These are phyloP conservation scores for Cryptosporidium viatorum DNA, from an alignment of 169 alveolate species.

Conservation along the genomic window DNA sequence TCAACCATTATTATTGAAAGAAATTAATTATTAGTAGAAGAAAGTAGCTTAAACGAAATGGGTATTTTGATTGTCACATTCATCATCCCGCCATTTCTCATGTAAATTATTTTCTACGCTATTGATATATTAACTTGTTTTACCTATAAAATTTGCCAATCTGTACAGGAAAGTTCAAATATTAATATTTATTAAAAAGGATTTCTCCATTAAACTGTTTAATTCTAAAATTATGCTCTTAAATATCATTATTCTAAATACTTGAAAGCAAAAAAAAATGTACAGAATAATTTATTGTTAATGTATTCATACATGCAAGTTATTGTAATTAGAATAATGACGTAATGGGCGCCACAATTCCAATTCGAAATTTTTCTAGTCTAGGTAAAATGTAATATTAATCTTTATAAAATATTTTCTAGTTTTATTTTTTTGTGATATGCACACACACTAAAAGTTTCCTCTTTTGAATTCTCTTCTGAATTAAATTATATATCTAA, in stretches of 20 bases:
- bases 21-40: neutral
- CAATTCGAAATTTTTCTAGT: neutral
- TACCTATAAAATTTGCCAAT: no score
- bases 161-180: no score
- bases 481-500: no score
- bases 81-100: no score
- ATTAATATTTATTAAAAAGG: no score
- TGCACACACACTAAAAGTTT: no score
- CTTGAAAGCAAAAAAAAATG: no score
- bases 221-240: neutral
- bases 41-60: neutral
- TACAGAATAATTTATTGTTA: neutral
- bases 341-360: neutral
- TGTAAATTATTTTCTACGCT: neutral
- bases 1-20: neutral
- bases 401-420: neutral
- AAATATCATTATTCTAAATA: no score
- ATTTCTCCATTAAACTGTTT: neutral
- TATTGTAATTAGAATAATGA: neutral
- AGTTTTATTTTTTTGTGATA: neutral
- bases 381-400: neutral
- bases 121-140: neutral
- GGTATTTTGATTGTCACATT: neutral
- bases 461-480: no score
- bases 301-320: neutral